Conservation (phyloP, 1,284 basidiomycete genomes). For the Ceratobasidium sp. region DNA sequence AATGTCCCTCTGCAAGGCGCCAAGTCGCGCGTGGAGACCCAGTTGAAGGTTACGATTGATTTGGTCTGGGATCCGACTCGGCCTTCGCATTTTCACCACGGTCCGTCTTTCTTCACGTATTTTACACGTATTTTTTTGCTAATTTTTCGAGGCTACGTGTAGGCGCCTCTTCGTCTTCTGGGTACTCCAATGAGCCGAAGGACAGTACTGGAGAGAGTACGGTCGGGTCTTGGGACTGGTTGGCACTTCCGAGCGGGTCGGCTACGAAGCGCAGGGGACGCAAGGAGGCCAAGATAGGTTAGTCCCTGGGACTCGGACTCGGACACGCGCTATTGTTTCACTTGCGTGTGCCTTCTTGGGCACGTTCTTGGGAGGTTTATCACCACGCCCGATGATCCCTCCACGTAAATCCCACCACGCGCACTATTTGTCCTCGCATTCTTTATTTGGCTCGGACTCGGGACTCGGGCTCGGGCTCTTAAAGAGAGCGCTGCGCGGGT, state of each 20-base stretch:
- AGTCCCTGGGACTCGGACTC: too few species aligned
- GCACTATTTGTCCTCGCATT: too few species aligned
- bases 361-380: too few species aligned
- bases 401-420: neutral
- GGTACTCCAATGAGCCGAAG: neutral
- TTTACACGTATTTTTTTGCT: slow-evolving; percentile 30
- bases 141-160: neutral
- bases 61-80: slow-evolving; percentile 61
- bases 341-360: neutral
- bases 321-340: too few species aligned
- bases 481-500: neutral
- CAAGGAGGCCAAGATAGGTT: slow-evolving; percentile 89
- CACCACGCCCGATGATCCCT: neutral
- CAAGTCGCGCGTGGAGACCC: slow-evolving; percentile 95
- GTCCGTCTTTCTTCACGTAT: slow-evolving; percentile 47
- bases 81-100: slow-evolving; percentile 49
- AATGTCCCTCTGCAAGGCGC: slow-evolving; percentile 87
- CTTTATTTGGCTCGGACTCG: too few species aligned
- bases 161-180: slow-evolving; percentile 48
- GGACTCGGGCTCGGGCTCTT: too few species aligned
- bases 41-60: slow-evolving; percentile 85
- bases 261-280: slow-evolving; percentile 85
- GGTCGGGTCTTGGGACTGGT: slow-evolving; percentile 86
- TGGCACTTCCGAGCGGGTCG: slow-evolving; percentile 81
- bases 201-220: slow-evolving; percentile 56